Base-by-base conservation (phyloP, 1,139 yeast species). In the Saccharomyces pastorianus region DNA sequence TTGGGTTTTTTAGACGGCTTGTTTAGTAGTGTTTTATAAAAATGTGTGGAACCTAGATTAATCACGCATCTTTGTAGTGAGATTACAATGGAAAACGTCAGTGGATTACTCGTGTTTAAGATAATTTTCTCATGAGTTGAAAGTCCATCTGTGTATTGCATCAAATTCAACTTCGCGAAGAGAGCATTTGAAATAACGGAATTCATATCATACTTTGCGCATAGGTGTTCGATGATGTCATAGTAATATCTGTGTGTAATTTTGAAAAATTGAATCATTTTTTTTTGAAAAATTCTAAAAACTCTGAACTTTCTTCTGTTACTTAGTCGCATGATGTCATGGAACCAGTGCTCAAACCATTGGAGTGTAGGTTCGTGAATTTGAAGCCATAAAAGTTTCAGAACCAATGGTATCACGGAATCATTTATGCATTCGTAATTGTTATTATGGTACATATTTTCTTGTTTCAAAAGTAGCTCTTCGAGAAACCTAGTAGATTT, bases 351-450 rank as follows among this genome's bases (percentile, higher is more conserved):
- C 61, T 62, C 68, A 59, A 61, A 83, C 64, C 76, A 77, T 59
- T 82, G 83, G 57, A 84, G 75, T 1, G 81, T 76, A 0, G 88
- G 88, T 60, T 83, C 82, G 61, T 83, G 85, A 61, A 84, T 77
- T 17, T 81, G 80, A 27, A 73, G 64, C 90, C 90, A 85, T 23
- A 82, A 65, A 5, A 67, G 61, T 49, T 81, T 84, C 27, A 84
- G 67, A 23, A 67, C 54, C 25, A 67, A 65, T 4, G 44, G 44
- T 38, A 38, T 38, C 7, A 38, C 44, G n/a, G 44, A 2, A 20
- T 38, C 44, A 38, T 38, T 23, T 8, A 17, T 38, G 25, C 6
- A n/a, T 17, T 38, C 44, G 11, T 38, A 3, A 9, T 38, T 38
- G 6, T 9, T 38, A 9, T 38, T 38, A 20, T 11, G 44, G 26